A percentile compares a stretch with the other conserved stretches of the same genome.
Conservation (phyloP, 1,284 basidiomycete genomes). For the Naganishia cerealis region DNA sequence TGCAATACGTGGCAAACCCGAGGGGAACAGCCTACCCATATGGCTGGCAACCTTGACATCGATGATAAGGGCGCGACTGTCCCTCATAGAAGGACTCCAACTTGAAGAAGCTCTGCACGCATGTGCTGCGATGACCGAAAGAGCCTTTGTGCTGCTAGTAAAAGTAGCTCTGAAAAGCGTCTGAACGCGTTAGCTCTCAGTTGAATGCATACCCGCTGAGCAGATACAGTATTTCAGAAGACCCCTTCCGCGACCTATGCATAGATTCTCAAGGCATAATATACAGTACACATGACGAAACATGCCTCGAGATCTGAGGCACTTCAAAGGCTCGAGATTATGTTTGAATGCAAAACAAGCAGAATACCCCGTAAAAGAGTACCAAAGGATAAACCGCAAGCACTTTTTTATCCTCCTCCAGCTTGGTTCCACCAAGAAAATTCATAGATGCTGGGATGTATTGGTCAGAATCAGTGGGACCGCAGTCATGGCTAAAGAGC, state of each 20-base stretch:
- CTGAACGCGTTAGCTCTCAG: too few species aligned
- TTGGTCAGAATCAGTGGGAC: background rate
- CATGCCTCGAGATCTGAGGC: too few species aligned
- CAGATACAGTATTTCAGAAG: background rate
- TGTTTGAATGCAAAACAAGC: slow-evolving; percentile 26
- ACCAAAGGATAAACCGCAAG: slow-evolving; percentile 89
- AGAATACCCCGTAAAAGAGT: slow-evolving; percentile 59
- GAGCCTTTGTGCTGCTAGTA: too few species aligned
- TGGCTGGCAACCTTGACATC: background rate
- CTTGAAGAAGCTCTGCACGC: background rate
- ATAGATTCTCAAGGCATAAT: too few species aligned
- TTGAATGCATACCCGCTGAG: background rate
- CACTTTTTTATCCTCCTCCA: slow-evolving; percentile 79
- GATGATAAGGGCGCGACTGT: background rate
- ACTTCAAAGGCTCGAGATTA: background rate
- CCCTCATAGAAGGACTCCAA: background rate
- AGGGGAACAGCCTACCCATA: background rate
- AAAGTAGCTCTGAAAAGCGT: too few species aligned
- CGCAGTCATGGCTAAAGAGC: background rate
- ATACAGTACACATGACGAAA: too few species aligned
- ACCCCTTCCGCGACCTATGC: background rate
- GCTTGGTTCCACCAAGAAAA: slow-evolving; percentile 87
- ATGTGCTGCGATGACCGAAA: background rate
- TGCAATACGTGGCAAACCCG: background rate
- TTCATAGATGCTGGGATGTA: slow-evolving; percentile 73